Base-by-base conservation (phyloP, 768 basidiomycete species). In the Hygrophorus pudorinus region DNA sequence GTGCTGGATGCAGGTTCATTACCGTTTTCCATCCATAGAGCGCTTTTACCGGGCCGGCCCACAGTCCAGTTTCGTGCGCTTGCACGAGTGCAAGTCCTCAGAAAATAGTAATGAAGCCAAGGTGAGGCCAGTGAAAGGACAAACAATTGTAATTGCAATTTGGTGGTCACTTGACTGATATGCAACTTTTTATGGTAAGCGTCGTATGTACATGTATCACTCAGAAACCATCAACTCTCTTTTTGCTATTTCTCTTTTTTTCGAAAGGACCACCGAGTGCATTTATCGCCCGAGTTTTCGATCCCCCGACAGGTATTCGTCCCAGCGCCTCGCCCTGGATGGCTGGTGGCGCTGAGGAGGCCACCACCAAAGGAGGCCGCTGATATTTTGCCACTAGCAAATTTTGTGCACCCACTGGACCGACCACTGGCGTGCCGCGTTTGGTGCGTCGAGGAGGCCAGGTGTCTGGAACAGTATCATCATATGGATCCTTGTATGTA, bases 11-110 rank as follows among this genome's bases (percentile, higher is more conserved):
- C 31, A 36, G 27, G 38, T 44, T 17, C 40, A 48, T 28, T 58
- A 73, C 81, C 74, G 75, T 68, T 74, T 76, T 74, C 78, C 81
- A 82, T 83, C 81, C 84, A 86, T 85, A 75, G 72, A 75, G 75
- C 70, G 64, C 65, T 64, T 66, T 72, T 67, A 67, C 70, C 65
- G 70, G 70, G 75, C 77, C 68, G 73, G 71, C 68, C 71, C 67
- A 65, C 64, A 72, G 75, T 76, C 79, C 81, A 79, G 77, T 75
- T 73, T 74, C 78, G 79, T 78, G 78, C 76, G 58, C 58, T 58
- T 64, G 79, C 80, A 78, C 79, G 78, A 73, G 58, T 46, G 53
- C 48, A 43, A 49, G 42, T 40, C 43, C 41, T 42, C 40, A 49
- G 39, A 41, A 51, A 45, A 42, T 47, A 46, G 31, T 34, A 33